phyloP scores from a whole-genome alignment of 2,329 filamentous ascomycete species.

The Cercospora canescens region DNA sequence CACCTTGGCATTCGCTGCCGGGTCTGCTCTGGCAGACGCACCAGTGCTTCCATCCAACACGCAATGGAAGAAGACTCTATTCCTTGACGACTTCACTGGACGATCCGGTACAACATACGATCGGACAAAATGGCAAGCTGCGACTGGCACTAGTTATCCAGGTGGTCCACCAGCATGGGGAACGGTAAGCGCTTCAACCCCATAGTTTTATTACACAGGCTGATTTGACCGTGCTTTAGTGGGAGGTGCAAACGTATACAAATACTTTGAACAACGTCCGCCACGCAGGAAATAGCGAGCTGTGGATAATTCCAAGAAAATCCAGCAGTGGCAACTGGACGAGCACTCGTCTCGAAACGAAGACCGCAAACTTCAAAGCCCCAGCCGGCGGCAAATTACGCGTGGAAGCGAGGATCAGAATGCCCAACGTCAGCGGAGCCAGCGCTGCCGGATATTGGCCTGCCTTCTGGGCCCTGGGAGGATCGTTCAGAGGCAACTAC shows the following conservation, averaged over 20 bases:
- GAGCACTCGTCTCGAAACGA: slow-evolving; percentile 27
- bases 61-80: slow-evolving; percentile 24
- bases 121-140: slow-evolving; percentile 45
- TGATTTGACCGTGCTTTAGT: slow-evolving; percentile 8
- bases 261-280: slow-evolving; percentile 42
- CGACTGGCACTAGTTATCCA: slow-evolving; percentile 49
- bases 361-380: slow-evolving; percentile 23
- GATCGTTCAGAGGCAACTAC: slow-evolving; percentile 24
- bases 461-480: slow-evolving; percentile 28
- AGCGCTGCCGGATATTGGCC: slow-evolving; percentile 28
- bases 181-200: no score
- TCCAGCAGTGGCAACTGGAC: slow-evolving; percentile 26
- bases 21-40: slow-evolving; percentile 18
- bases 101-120: slow-evolving; percentile 37
- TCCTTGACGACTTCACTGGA: slow-evolving; percentile 41
- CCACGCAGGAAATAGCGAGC: slow-evolving; percentile 40
- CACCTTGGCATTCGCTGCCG: slow-evolving; percentile 14
- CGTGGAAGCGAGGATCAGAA: slow-evolving; percentile 25
- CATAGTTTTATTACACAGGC: no score
- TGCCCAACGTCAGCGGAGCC: slow-evolving; percentile 18
- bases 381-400: slow-evolving; percentile 30
- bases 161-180: slow-evolving; percentile 50
- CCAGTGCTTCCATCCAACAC: slow-evolving; percentile 12
- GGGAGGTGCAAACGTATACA: slow-evolving; percentile 52
- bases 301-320: slow-evolving; percentile 42